Conservation (phyloP, 2,329 filamentous ascomycete species). For the Colletotrichum sp. region DNA sequence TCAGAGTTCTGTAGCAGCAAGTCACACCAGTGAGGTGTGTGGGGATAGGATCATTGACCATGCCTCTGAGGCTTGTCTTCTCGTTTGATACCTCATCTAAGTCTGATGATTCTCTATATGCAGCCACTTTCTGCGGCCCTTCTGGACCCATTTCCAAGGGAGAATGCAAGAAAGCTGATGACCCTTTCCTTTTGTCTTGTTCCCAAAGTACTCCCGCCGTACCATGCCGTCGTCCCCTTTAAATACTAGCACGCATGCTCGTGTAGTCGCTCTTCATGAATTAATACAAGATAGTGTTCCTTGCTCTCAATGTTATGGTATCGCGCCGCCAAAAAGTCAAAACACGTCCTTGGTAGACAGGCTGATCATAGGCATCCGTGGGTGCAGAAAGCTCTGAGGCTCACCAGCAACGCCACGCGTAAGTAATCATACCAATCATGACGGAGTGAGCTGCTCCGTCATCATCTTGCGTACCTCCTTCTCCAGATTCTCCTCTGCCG, state of each 20-base stretch:
- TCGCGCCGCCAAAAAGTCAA: background rate
- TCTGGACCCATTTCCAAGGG: background rate
- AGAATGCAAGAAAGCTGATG: background rate
- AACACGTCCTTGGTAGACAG: background rate
- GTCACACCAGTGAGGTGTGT: background rate
- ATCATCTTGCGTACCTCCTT: constrained; percentile 50
- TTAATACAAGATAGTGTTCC: background rate
- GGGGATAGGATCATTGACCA: background rate
- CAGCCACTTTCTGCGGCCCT: background rate
- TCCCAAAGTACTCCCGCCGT: background rate
- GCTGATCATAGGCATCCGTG: background rate
- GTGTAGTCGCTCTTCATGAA: background rate
- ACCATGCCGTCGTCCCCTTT: background rate
- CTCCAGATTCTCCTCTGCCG: constrained; percentile 41
- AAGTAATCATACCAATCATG: constrained; percentile 23
- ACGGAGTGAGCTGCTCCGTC: constrained; percentile 41
- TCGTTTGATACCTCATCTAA: background rate
- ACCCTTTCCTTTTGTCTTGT: background rate
- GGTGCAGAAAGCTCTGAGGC: background rate
- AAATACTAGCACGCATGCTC: background rate
- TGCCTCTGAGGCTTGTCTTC: background rate
- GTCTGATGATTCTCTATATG: background rate
- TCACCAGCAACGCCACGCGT: background rate
- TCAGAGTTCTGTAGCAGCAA: background rate
- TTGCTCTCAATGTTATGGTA: background rate